phyloP scores from a whole-genome alignment of 352 stramenopile genomes.

The Phytophthora megakarya region DNA sequence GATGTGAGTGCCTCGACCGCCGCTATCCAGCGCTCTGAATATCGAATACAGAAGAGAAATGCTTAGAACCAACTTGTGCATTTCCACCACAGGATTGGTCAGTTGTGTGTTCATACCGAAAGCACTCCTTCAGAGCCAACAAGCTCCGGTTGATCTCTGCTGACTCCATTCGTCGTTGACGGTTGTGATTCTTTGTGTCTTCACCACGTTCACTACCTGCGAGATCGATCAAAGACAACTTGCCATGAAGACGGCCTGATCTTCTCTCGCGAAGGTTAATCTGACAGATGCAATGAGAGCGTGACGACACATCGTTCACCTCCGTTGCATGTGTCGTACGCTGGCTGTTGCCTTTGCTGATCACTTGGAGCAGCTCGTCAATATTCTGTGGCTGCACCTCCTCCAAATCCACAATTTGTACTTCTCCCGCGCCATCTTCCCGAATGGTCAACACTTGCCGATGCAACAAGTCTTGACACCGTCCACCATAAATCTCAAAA shows the following conservation, averaged over 20 bases:
- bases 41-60: not conserved
- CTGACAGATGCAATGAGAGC: constrained; percentile 96
- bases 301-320: constrained; percentile 95
- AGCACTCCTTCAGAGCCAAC: constrained; percentile 97
- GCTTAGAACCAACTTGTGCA: not conserved
- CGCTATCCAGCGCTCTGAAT: constrained; percentile 89
- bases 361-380: constrained; percentile 93
- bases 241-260: constrained; percentile 68
- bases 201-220: constrained; percentile 95
- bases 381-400: constrained; percentile 89
- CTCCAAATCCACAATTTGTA: constrained; percentile 95
- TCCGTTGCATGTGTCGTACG: constrained; percentile 97
- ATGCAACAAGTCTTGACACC: constrained; percentile 94
- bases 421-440: constrained; percentile 93
- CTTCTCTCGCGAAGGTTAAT: constrained; percentile 81
- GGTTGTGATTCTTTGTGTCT: constrained; percentile 94
- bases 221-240: constrained; percentile 96
- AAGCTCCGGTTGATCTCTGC: constrained; percentile 98
- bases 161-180: constrained; percentile 94
- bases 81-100: not conserved
- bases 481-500: constrained; percentile 98
- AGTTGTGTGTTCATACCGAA: constrained; percentile 59
- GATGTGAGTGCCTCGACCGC: constrained; percentile 89
- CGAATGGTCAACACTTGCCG: constrained; percentile 92
- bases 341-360: constrained; percentile 91